Evolutionary conservation across 345 rosid species (phyloP), one percentile per base, ranked within the genome.

Genomic region (Sisymbrium irio): DNA sequence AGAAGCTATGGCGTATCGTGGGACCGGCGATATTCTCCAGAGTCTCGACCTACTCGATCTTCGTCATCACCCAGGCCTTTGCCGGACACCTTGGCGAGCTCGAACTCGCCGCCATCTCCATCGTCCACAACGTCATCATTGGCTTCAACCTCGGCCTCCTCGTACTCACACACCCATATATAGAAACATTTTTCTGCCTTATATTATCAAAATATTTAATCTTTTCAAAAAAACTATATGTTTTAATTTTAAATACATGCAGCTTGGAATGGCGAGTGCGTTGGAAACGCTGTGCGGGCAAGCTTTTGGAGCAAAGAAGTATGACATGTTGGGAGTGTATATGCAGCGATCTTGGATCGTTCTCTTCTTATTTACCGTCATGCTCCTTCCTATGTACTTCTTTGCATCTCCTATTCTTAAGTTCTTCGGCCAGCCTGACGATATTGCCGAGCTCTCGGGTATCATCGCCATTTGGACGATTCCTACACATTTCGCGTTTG

Each of bases 1-100:
- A 83, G 77, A 86, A 80, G 69, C 77, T 86, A 82, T 88, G 93
- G 88, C 53, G 67, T 46, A 83, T 88, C 17, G 86, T 80, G 4
- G 89, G 88, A 27, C 93, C 93, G 0, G 78, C 88, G 57, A 85
- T 85, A 46, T 75, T 85, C 78, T 71, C 82, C 71, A 68, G 88
- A 49, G 14, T 83, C 25, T 77, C 87, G 5, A 27, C 84, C 44
- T 81, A 47, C 74, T 47, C 78, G 59, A 83, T 83, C 81, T 69
- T 77, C 65, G 36, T 88, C 54, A 58, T 84, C 67, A 81, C 88
- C 50, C 87, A 85, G 55, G 88, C 86, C 27, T 93, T 90, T 33
- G 95, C 97, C 0, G 97, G 98, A 50, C 98, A 90, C 67, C 77
- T 93, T 6, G 98, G 98, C 1, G 90, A 88, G 27, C 87, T 87